Base-by-base conservation (phyloP, 306 rosid species). In the Crotalaria pallida region DNA sequence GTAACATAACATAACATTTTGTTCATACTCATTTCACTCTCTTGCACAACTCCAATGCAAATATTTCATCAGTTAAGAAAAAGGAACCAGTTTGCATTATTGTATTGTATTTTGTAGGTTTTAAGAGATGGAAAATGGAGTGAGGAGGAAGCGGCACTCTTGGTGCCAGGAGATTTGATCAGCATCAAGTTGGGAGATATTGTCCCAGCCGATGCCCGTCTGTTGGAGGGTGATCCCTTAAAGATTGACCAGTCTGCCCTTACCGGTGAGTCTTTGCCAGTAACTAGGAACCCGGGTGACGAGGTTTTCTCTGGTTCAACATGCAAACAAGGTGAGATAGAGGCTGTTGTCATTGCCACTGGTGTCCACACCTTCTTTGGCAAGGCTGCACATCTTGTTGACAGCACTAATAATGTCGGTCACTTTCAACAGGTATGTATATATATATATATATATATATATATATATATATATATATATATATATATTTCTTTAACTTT, bases 311-410 rank as follows among this genome's bases (percentile, higher is more conserved):
- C 98, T 47, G 98, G 98, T 15, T 92, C 98, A 6, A 92, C 96
- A 6, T 92, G 98, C 84, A 92, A 92, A 59, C 98, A 92, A 72
- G 98, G 98, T 49, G 98, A 92, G 82, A 78, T 92, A 10, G 96
- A 92, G 77, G 98, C 98, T 29, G 78, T 92, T 74, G 96, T 92
- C 17, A 89, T 92, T 15, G 98, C 98, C 71, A 92, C 98, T 1
- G 98, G 98, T 33, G 96, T 92, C 47, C 96, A 92, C 18, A 88
- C 98, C 68, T 89, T 92, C 84, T 92, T 92, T 33, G 98, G 98
- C 44, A 92, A 89, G 80, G 98, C 98, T 18, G 98, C 98, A 38
- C 96, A 92, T 68, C 94, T 92, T 81, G 98, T 92, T 9, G 96
- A 92, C 10, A 92, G 80, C 87, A 92, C 98, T 82, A 92, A 92